A percentile compares a stretch with the other conserved stretches of the same genome.
Conservation (phyloP, 768 basidiomycete species). For the Mycena latifolia region DNA sequence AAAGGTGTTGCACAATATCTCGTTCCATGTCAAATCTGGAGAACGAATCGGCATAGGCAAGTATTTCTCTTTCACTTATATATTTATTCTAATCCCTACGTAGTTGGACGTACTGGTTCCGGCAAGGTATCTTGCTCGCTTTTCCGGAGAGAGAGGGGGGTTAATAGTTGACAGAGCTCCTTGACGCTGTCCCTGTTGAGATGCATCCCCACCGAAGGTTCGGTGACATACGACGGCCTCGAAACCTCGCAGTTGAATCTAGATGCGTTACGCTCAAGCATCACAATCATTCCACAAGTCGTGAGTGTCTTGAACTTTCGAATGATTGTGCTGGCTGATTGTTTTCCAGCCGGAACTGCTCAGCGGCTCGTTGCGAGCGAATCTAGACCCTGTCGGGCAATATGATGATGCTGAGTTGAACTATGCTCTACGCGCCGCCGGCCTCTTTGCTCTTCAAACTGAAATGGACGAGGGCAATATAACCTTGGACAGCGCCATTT, state of each 20-base stretch:
- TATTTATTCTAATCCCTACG: not conserved
- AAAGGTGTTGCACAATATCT: slow-evolving; percentile 64
- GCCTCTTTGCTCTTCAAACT: slow-evolving; percentile 48
- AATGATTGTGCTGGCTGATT: not conserved
- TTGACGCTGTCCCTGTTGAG: slow-evolving; percentile 64
- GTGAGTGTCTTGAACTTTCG: not conserved
- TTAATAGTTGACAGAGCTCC: slow-evolving; percentile 58
- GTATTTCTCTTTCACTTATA: not conserved
- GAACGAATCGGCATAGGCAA: slow-evolving; percentile 65
- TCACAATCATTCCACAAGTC: slow-evolving; percentile 58
- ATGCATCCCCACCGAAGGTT: slow-evolving; percentile 47
- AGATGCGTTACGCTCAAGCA: slow-evolving; percentile 54
- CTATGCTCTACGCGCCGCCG: slow-evolving; percentile 50
- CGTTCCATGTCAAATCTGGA: slow-evolving; percentile 64
- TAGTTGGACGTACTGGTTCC: slow-evolving; percentile 60
- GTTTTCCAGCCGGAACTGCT: slow-evolving; percentile 48
- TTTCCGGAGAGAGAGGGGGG: not conserved
- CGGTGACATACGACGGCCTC: slow-evolving; percentile 57
- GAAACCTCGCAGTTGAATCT: slow-evolving; percentile 55
- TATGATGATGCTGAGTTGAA: slow-evolving; percentile 54
- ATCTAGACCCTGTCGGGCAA: slow-evolving; percentile 61
- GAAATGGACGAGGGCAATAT: slow-evolving; percentile 43
- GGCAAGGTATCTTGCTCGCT: slow-evolving; percentile 51
- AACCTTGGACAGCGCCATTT: slow-evolving; percentile 34
- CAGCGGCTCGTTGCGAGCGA: slow-evolving; percentile 58